Evolutionary conservation across 352 stramenopile species (phyloP).

Genomic region (Halophytophthora polymorphica): DNA sequence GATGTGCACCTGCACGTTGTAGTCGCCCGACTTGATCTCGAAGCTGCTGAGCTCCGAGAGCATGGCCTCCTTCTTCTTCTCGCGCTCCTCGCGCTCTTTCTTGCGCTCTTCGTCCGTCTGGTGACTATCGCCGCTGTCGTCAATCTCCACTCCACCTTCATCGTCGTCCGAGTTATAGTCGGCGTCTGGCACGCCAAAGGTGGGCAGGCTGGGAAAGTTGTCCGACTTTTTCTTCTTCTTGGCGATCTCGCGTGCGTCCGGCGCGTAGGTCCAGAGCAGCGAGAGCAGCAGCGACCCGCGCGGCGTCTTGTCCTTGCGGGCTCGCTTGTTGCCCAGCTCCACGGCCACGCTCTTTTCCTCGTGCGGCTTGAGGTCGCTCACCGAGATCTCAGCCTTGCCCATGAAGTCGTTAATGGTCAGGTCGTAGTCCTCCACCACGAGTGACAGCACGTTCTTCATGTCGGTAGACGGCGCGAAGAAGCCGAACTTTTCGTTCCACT

Average conservation of each 20-base stretch:
- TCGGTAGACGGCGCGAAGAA: conserved; percentile 50
- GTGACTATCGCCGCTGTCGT: conserved; percentile 44
- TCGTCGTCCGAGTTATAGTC: conserved; percentile 73
- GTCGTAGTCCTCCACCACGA: conserved; percentile 74
- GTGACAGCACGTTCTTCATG: conserved; percentile 41
- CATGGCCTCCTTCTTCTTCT: conserved; percentile 73
- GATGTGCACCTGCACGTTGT: conserved; percentile 86
- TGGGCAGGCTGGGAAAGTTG: conserved; percentile 37
- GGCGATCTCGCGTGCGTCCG: conserved; percentile 51
- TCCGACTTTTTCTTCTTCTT: conserved; percentile 66
- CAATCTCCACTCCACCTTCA: conserved; percentile 53
- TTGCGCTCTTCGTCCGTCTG: conserved; percentile 68
- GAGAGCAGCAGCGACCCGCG: conserved; percentile 48
- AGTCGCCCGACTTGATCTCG: conserved; percentile 87
- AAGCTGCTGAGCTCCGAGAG: conserved; percentile 74
- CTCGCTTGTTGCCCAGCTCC: conserved; percentile 56
- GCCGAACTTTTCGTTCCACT: conserved; percentile 83
- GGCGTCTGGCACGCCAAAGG: conserved; percentile 56
- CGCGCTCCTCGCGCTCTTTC: conserved; percentile 64
- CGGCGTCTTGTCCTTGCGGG: conserved; percentile 67
- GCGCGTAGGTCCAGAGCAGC: conserved; percentile 56
- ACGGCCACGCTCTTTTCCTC: conserved; percentile 54
- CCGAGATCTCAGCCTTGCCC: conserved; percentile 53
- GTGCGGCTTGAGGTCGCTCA: conserved; percentile 52
- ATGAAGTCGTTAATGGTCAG: conserved; percentile 83